Evolutionary conservation across 371 early-diverging fungal species (phyloP).

Genomic region (Circinella umbellata): DNA sequence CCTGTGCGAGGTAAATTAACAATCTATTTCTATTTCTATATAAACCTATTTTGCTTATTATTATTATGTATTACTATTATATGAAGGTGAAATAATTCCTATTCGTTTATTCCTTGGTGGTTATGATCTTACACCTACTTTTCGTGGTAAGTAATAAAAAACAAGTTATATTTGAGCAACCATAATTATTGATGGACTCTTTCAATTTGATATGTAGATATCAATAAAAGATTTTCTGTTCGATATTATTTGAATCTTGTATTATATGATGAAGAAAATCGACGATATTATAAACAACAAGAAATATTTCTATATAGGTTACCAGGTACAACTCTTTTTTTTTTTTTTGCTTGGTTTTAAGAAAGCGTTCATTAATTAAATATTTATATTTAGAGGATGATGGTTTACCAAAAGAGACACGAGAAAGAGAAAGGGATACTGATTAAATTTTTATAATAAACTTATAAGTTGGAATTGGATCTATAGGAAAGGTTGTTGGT

Average conservation of each 20-base stretch:
- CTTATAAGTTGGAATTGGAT: too few relatives aligned
- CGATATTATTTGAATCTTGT: slow-evolving; percentile 97
- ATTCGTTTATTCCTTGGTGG: slow-evolving; percentile 96
- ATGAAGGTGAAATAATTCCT: slow-evolving; percentile 91
- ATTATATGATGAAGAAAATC: slow-evolving; percentile 96
- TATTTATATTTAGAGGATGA: neutral
- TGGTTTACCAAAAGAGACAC: neutral
- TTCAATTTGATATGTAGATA: slow-evolving; percentile 34
- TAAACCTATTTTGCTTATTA: neutral
- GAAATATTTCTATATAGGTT: slow-evolving; percentile 88
- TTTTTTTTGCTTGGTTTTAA: too few relatives aligned
- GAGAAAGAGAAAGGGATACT: neutral
- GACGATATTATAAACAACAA: slow-evolving; percentile 97
- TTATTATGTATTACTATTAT: too few relatives aligned
- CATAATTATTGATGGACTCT: too few relatives aligned
- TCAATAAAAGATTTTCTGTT: slow-evolving; percentile 97
- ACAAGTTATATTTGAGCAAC: too few relatives aligned
- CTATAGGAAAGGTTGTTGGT: too few relatives aligned
- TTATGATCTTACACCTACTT: slow-evolving; percentile 93
- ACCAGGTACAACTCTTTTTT: slow-evolving; percentile 30
- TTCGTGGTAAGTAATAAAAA: slow-evolving; percentile 48
- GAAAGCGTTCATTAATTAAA: neutral
- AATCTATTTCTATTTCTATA: too few relatives aligned
- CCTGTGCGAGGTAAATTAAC: slow-evolving; percentile 83
- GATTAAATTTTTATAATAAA: neutral